Evolutionary conservation across 106 monocot genomes (phyloP), one percentile per base, ranked within the genome.

Genomic region (Amphibolis antarctica): DNA sequence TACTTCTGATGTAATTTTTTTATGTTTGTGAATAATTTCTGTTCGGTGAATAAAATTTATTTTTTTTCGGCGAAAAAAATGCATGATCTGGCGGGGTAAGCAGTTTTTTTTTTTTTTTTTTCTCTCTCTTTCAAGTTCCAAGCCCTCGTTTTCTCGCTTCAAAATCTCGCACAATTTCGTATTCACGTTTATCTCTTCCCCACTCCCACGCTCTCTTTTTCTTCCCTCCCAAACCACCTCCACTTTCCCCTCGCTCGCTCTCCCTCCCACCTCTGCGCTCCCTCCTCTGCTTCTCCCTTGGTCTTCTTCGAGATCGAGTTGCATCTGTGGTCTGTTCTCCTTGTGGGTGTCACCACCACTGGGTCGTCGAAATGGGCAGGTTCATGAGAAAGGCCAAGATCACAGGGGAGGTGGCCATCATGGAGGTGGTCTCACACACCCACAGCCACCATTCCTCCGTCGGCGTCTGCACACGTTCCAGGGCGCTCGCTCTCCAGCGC

Each of bases 381-480:
- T 80, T 77, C 72, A 52, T 83, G 68, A 77, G 54, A 42, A 80
- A 82, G 60, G 53, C 60, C 43, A 86, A 83, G 45, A 36, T 65
- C 44, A 24, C 65, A 7, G 80, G 67, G 10, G 80, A 83, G 52
- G 73, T 83, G 4, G 65, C 75, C 13, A 55, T 78, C 45, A 85
- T 76, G 78, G 85, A 81, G 30, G 62, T 78, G 46, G 9, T 61
- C 0, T n/a, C 60, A 0, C 30, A 28, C 12, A 23, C 73, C 46
- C 30, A 28, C 12, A 23, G 70, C 46, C 63, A 58, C n/a, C 65
- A 77, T 44, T 61, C 80, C 19, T 44, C 68, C 12, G 60, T 64
- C 31, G 83, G 86, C 6, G 83, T 83, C 55, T 76, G 71, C 28
- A 83, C 86, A 15, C 46, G 86, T 3, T 71, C 83, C 46, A 59